Evolutionary conservation across 768 basidiomycete genomes (phyloP), one percentile per base, ranked within the genome.

Genomic region (Tulasnella sp.): DNA sequence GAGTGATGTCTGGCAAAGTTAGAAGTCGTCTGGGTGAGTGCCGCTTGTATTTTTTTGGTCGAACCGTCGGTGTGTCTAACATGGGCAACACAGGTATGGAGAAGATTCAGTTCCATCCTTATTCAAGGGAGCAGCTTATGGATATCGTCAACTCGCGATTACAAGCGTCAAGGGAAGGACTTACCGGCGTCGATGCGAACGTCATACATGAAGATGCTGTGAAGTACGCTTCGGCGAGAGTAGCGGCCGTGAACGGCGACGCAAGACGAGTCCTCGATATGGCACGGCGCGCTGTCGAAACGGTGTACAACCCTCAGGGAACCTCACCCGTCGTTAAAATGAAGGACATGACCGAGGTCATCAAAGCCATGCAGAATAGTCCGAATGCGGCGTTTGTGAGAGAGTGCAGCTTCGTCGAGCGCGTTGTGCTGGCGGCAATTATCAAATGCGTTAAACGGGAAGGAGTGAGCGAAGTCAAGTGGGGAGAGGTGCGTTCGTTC

Each of bases 101-200:
- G 37, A 90, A 95, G 44, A 96, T 95, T 81, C 95, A 95, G 81
- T 99, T 99, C 85, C 89, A 92, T 81, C 93, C 98, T 6, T 99
- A 98, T 82, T 91, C 86, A 39, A 91, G 89, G 44, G 83, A 84
- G 5, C 95, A 94, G 82, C 88, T 99, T 1, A 89, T 91, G 80
- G 88, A 91, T 81, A 99, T 99, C 77, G 93, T 98, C 6, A 88
- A 90, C n/a, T 90, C 94, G 0, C 90, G 98, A 5, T 85, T 99
- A 75, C 86, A 86, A 5, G 88, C 88, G 42, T 89, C 90, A 3
- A 86, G 88, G 79, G 86, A 87, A 57, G 82, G 91, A 32, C 85
- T 88, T 13, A 82, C 87, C 13, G 55, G 55, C 9, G 85, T 86
- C 13, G 78, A 75, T 5, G 67, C 80, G 0, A 81, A 83, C 51